Conservation (phyloP, 2,329 filamentous ascomycete species). For the Daldinia sp. region DNA sequence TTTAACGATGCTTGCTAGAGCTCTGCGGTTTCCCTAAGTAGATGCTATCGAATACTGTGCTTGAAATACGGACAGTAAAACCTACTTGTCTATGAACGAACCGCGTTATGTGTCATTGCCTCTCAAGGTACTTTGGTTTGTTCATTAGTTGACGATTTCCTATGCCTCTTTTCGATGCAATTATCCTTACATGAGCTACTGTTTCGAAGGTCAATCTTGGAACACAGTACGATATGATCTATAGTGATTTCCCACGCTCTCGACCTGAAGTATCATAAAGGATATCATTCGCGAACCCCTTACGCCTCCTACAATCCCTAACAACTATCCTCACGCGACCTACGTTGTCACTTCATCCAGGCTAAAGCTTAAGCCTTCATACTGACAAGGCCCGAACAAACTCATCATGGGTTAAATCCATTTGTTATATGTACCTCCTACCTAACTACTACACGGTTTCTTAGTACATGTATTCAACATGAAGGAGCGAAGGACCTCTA, state of each 20-base stretch:
- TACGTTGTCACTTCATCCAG: background rate
- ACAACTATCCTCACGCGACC: background rate
- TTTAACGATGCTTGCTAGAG: background rate
- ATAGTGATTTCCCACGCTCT: background rate
- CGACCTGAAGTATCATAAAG: background rate
- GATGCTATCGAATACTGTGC: background rate
- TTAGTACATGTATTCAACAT: background rate
- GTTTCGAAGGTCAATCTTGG: background rate
- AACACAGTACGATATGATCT: no score
- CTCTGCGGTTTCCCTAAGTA: background rate
- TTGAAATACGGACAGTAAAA: no score
- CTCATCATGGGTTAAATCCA: background rate
- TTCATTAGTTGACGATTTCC: background rate
- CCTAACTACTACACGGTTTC: background rate
- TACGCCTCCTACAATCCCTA: background rate
- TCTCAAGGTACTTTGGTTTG: background rate
- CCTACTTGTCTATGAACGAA: background rate
- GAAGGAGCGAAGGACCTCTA: background rate
- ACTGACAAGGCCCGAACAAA: background rate
- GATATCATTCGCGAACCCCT: background rate
- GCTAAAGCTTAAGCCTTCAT: background rate
- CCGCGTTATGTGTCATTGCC: background rate
- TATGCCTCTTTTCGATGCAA: background rate
- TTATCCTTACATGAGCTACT: background rate
- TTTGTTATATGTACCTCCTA: background rate